Evolutionary conservation across 257 asterid genomes (phyloP).

Genomic region (Scutellaria galericulata): DNA sequence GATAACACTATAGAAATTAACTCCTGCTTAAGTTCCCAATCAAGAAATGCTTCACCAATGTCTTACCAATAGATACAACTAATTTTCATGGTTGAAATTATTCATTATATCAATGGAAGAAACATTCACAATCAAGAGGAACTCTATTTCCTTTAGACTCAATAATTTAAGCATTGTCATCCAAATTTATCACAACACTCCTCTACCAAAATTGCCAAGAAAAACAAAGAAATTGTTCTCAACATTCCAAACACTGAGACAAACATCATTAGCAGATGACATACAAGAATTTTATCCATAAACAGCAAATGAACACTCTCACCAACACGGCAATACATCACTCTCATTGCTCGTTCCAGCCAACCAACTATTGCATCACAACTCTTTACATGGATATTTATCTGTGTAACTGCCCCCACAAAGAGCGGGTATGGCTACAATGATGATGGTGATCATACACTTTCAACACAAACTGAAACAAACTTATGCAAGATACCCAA

Average conservation of each 20-base stretch:
- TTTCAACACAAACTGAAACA: conserved; percentile 11
- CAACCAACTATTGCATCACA: neutral
- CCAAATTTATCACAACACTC: conserved; percentile 1
- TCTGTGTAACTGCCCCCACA: no score
- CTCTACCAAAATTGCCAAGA: neutral
- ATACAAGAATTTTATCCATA: neutral
- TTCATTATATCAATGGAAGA: neutral
- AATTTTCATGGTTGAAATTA: neutral
- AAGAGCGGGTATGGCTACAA: no score
- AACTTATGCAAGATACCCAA: neutral
- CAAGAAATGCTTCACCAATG: conserved; percentile 3
- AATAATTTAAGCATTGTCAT: conserved; percentile 3
- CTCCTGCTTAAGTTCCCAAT: neutral
- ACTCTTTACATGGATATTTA: no score
- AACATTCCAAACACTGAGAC: neutral
- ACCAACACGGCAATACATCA: neutral
- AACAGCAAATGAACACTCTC: neutral
- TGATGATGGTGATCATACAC: neutral
- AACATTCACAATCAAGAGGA: conserved; percentile 3
- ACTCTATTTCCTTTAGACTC: neutral
- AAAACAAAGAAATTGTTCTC: neutral
- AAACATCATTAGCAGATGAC: neutral
- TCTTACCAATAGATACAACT: neutral
- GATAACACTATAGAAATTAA: neutral
- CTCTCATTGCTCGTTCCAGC: neutral